Base-by-base conservation (phyloP, 2,329 filamentous ascomycete species). In the Hypomyces rosellus region DNA sequence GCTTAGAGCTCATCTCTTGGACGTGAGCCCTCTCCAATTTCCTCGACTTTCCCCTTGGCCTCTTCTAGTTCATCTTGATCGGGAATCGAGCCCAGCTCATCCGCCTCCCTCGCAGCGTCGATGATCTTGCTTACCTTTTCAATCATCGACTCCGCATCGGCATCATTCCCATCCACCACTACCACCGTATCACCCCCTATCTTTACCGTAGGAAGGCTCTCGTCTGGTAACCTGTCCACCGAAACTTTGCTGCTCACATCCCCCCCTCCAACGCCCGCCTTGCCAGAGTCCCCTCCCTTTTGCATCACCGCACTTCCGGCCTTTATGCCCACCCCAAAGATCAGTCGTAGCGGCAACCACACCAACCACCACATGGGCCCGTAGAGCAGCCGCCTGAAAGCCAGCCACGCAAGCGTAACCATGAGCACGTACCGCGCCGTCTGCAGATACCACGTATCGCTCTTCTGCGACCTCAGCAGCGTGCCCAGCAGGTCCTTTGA, bases 391-490 rank as follows among this genome's bases (percentile, higher is more conserved):
- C 93, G 76, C 25, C 93, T 76, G 63, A 95, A 96, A 6, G 96
- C 64, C 7, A 99, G 77, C 93, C 93, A 99, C 30, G 74, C 76
- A 39, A 91, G 82, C 1, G 90, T 96, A 5, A 72, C 80, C 18
- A 86, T 63, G 14, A 97, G 78, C 59, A 96, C 77, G 65, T 91
- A 95, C 57, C 97, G 84, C 2, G 91, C 83, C 36, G 88, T 95
- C 69, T 93, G 87, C 34, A 99, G 79, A 65, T 99, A 99, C 93
- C 93, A 99, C 2, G 91, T 96, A 65, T 99, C 93, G 57, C 86
- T 93, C 76, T 99, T 99, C 65, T 95, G 89, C 56, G 88, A 93
- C 54, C 82, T 82, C 43, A 97, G 72, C 42, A 99, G 74, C 15
- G 88, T 89, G 6, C 82, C 82, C 7, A 96, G 80, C 15, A 99